Base-by-base conservation (phyloP, 805 yeast species). In the Kodamaea nitidulidarum region DNA sequence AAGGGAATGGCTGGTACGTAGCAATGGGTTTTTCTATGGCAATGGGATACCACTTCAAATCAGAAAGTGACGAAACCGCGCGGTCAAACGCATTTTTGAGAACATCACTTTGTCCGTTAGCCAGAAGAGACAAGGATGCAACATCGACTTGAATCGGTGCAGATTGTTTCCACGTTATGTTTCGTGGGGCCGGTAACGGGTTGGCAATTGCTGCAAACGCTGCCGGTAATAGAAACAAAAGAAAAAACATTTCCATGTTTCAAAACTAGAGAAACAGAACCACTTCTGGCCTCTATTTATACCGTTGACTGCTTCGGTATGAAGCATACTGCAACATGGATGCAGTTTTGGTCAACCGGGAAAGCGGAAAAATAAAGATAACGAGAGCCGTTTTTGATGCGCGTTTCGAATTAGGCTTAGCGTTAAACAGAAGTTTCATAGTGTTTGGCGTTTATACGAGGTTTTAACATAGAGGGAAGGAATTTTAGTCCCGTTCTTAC, bases 31-130 rank as follows among this genome's bases (percentile, higher is more conserved):
- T 41, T 48, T 65, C 60, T 18, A 55, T 41, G 22, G 65, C 60
- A 4, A 51, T 57, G 5, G 72, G 72, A 18, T 44, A 45, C 70
- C 71, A 67, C 41, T 61, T 51, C 21, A 56, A 39, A 1, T 47
- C 30, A 8, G 41, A 27, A 12, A 65, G 41, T 0, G 59, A 38
- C 10, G 29, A 22, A 4, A 36, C 34, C 14, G 54, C 41, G 21
- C 66, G 45, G 11, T 50, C 40, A 42, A 58, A 60, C 10, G 61
- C 67, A 11, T 44, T 46, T 8, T 21, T 32, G 8, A 62, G 42
- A 18, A 58, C 46, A 6, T 39, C 34, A 31, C 39, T 39, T 10
- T 35, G 16, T 18, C 25, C 34, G 20, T 38, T 35, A 4, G 42
- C 14, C 9, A 34, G 27, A 30, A 46, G 35, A 9, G 27, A 15